Percentiles rank a stretch among this genome's conserved stretches.
Conservation (phyloP, 805 yeast genomes). For the Wickerhamiella shivajii region DNA sequence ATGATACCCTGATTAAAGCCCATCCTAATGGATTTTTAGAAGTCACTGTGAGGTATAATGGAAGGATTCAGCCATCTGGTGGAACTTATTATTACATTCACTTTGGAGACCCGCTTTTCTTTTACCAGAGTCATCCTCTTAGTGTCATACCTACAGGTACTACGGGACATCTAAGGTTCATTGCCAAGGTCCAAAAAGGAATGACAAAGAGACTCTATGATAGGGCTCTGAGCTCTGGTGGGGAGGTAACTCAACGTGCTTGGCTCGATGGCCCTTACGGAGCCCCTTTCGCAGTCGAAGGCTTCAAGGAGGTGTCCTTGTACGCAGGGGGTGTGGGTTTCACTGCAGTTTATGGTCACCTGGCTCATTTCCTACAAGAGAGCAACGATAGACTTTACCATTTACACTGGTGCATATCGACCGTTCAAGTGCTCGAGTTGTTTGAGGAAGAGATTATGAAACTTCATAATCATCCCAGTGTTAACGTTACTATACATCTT, state of each 20-base stretch:
- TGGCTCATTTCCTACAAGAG: slow-evolving; percentile 2
- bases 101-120: slow-evolving; percentile 32
- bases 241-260: slow-evolving; percentile 22
- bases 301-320: slow-evolving; percentile 28
- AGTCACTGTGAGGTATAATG: slow-evolving; percentile 27
- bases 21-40: slow-evolving; percentile 25
- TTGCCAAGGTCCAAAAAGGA: slow-evolving; percentile 13
- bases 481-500: slow-evolving; percentile 5
- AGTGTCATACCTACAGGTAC: slow-evolving; percentile 25
- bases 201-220: slow-evolving; percentile 11
- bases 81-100: slow-evolving; percentile 45
- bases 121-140: slow-evolving; percentile 67
- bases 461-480: slow-evolving; percentile 13
- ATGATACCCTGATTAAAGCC: slow-evolving; percentile 4
- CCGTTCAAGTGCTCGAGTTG: slow-evolving; percentile 36
- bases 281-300: slow-evolving; percentile 17
- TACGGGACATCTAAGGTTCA: slow-evolving; percentile 7
- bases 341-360: slow-evolving; percentile 31
- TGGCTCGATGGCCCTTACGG: slow-evolving; percentile 52
- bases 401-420: slow-evolving; percentile 52
- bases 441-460: slow-evolving; percentile 29
- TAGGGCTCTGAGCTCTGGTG: slow-evolving; percentile 9
- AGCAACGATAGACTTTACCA: slow-evolving; percentile 20
- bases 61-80: slow-evolving; percentile 33
- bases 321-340: slow-evolving; percentile 51